Percentiles rank a stretch among this genome's conserved stretches.
Evolutionary conservation across 2,329 filamentous ascomycete genomes (phyloP).

Genomic region (Lasiodiplodia theobromae): DNA sequence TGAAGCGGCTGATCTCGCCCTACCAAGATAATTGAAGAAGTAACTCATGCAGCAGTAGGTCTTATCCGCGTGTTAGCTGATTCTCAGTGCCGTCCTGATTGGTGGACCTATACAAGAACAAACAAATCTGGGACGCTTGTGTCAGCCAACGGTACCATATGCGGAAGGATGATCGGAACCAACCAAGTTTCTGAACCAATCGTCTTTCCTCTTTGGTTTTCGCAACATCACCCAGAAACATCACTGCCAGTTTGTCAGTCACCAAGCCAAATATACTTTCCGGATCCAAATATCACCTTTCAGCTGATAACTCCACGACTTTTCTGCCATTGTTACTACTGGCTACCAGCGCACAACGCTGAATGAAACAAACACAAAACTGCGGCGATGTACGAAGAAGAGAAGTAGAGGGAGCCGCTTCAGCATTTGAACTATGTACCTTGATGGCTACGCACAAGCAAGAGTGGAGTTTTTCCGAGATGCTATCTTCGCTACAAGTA

Average conservation of each 20-base stretch:
- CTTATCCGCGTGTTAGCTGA: constrained; percentile 27
- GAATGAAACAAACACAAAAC: background rate
- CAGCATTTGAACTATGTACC: background rate
- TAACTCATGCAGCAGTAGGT: constrained; percentile 42
- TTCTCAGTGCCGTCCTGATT: background rate
- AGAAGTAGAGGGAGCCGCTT: background rate
- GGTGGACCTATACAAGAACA: constrained; percentile 33
- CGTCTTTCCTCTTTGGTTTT: constrained; percentile 37
- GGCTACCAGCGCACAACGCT: background rate
- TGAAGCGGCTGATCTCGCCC: background rate
- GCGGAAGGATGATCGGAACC: constrained; percentile 17
- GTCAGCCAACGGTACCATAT: background rate
- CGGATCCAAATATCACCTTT: background rate
- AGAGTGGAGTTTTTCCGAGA: background rate
- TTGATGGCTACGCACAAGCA: background rate
- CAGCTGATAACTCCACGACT: background rate
- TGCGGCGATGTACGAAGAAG: background rate
- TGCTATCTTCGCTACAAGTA: background rate
- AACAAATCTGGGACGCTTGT: constrained; percentile 36
- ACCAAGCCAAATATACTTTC: background rate
- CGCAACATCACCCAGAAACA: constrained; percentile 9
- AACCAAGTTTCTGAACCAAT: constrained; percentile 40
- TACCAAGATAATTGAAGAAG: constrained; percentile 44
- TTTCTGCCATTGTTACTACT: background rate
- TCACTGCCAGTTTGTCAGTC: background rate